Evolutionary conservation across 2,329 filamentous ascomycete genomes (phyloP).

Genomic region (Xylariaceae sp.): DNA sequence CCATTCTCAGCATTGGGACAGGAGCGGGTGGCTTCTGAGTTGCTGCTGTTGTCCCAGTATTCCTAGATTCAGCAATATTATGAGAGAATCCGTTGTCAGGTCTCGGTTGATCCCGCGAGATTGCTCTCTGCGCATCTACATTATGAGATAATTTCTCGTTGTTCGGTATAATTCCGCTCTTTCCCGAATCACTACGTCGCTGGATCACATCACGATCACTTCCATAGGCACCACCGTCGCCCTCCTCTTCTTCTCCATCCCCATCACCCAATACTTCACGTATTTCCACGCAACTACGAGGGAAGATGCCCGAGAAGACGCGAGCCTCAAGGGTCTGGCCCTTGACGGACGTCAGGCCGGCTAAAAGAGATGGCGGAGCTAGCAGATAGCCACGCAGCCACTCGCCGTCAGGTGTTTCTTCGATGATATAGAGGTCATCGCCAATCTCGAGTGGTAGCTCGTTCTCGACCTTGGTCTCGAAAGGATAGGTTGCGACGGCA

Average conservation of each 20-base stretch:
- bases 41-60: conserved; percentile 63
- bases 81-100: conserved; percentile 1
- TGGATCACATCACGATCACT: conserved; percentile 42
- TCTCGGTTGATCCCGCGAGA: neutral
- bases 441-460: conserved; percentile 97
- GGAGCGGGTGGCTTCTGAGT: conserved; percentile 79
- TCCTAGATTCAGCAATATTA: conserved; percentile 49
- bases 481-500: conserved; percentile 94
- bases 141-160: conserved; percentile 44
- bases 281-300: conserved; percentile 91
- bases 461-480: conserved; percentile 82
- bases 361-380: conserved; percentile 88
- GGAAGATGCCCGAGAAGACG: conserved; percentile 98
- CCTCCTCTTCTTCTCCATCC: conserved; percentile 67
- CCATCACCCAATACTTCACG: conserved; percentile 85
- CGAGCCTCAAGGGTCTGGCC: conserved; percentile 93
- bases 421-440: conserved; percentile 98
- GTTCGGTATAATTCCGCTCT: conserved; percentile 55
- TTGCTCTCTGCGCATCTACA: conserved; percentile 33
- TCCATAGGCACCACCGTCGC: conserved; percentile 46
- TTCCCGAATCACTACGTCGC: conserved; percentile 56
- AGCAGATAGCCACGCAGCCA: conserved; percentile 97
- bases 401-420: conserved; percentile 87
- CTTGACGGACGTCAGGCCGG: conserved; percentile 87
- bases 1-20: conserved; percentile 96